Evolutionary conservation across 371 early-diverging fungal genomes (phyloP).

Genomic region (Thermomucor indicae-seudaticae): DNA sequence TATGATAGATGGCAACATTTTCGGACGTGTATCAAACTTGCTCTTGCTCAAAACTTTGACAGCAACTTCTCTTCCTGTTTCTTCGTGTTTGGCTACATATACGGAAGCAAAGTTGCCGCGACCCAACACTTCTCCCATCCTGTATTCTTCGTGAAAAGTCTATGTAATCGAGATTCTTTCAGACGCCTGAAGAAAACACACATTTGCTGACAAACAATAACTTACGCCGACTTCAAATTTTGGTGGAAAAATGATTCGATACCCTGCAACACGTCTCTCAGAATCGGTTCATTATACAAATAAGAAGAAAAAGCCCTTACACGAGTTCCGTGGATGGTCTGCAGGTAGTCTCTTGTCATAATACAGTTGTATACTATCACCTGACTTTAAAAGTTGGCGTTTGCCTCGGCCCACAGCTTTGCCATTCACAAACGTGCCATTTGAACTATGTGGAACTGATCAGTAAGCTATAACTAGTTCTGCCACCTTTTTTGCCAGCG

Average conservation of each 20-base stretch:
- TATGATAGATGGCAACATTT: slow-evolving; percentile 55
- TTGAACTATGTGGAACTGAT: slow-evolving; percentile 45
- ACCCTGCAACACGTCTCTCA: too few species aligned
- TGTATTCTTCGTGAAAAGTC: slow-evolving; percentile 57
- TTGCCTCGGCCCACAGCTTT: slow-evolving; percentile 33
- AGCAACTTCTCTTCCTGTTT: slow-evolving; percentile 49
- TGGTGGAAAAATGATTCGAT: slow-evolving; percentile 18
- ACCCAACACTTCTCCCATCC: slow-evolving; percentile 41
- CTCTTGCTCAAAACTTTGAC: slow-evolving; percentile 64
- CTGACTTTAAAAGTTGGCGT: slow-evolving; percentile 51
- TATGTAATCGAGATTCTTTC: slow-evolving; percentile 8
- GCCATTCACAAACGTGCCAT: slow-evolving; percentile 77
- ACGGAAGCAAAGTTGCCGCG: slow-evolving; percentile 71
- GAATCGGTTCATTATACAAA: slow-evolving; percentile 38
- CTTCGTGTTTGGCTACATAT: slow-evolving; percentile 31
- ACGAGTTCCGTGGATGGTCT: slow-evolving; percentile 18
- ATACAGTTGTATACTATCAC: slow-evolving; percentile 64
- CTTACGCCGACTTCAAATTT: slow-evolving; percentile 21
- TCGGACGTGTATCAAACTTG: slow-evolving; percentile 37
- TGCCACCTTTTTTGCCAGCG: too few species aligned
- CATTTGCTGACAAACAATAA: neutral
- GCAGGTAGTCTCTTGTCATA: slow-evolving; percentile 14
- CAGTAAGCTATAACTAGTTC: too few species aligned
- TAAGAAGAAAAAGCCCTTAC: slow-evolving; percentile 18
- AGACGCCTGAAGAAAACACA: neutral